These are phyloP conservation scores for Rhodosporidiobolus odoratus DNA, from an alignment of 768 basidiomycete species.

Conservation along the genomic window DNA sequence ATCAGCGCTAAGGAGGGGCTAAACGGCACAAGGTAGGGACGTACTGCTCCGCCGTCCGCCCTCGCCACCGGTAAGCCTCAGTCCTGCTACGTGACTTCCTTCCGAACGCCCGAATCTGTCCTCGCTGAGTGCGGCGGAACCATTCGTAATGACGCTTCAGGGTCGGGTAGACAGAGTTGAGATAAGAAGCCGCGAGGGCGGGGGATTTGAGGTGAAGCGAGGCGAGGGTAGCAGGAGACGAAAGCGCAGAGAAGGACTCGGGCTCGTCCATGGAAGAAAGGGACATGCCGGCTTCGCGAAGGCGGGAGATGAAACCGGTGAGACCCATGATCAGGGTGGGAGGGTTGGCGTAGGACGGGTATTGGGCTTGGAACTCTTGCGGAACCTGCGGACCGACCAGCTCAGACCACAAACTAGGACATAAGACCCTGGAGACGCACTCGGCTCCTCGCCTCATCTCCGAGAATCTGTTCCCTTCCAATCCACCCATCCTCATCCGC, in stretches of 20 bases:
- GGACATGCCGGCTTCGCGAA: slow-evolving; percentile 49
- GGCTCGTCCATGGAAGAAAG: slow-evolving; percentile 8
- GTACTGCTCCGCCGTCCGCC: slow-evolving; percentile 68
- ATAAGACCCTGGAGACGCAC: slow-evolving; percentile 47
- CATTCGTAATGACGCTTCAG: slow-evolving; percentile 89
- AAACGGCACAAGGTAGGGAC: slow-evolving; percentile 6
- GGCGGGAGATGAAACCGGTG: slow-evolving; percentile 76
- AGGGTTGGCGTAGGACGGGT: slow-evolving; percentile 89
- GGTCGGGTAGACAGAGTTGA: slow-evolving; percentile 73
- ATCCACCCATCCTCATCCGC: slow-evolving; percentile 96
- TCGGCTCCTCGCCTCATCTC: slow-evolving; percentile 92
- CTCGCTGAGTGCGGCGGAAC: slow-evolving; percentile 90
- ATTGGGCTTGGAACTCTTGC: slow-evolving; percentile 81
- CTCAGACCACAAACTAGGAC: not conserved
- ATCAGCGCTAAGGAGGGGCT: not conserved
- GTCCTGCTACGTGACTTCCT: slow-evolving; percentile 70
- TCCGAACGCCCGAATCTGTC: slow-evolving; percentile 85
- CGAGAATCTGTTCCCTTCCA: slow-evolving; percentile 89
- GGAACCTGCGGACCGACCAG: slow-evolving; percentile 60
- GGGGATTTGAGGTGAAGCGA: slow-evolving; percentile 54
- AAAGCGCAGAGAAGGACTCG: not conserved
- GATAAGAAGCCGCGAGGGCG: slow-evolving; percentile 60
- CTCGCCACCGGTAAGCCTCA: slow-evolving; percentile 92
- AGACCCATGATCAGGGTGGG: slow-evolving; percentile 92
- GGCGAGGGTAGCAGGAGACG: slow-evolving; percentile 8